Evolutionary conservation across 352 stramenopile species (phyloP).

Genomic region (Phytophthora melonis): DNA sequence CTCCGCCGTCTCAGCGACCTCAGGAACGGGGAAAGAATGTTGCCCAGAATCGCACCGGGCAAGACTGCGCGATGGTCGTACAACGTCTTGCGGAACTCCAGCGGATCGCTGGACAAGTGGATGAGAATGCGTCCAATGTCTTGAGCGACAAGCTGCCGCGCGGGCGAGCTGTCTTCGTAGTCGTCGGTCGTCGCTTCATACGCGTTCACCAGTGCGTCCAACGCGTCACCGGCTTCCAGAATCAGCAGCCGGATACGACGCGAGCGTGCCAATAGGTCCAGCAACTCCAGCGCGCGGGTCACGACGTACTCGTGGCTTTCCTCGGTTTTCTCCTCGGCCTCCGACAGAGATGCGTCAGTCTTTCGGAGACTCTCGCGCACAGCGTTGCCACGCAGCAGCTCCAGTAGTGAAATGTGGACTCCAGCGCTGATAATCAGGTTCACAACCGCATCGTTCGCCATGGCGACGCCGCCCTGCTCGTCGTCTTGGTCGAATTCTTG

Average conservation of each 20-base stretch:
- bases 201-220: constrained; percentile 63
- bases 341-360: constrained; percentile 15
- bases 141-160: constrained; percentile 52
- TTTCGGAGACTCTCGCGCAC: constrained; percentile 34
- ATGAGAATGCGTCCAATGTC: constrained; percentile 70
- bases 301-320: constrained; percentile 42
- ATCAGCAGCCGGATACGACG: constrained; percentile 77
- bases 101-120: constrained; percentile 72
- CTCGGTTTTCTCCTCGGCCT: constrained; percentile 31
- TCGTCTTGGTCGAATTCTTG: constrained; percentile 38
- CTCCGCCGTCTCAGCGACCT: constrained; percentile 70
- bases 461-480: constrained; percentile 45
- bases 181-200: constrained; percentile 58
- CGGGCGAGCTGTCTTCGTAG: constrained; percentile 45
- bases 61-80: constrained; percentile 74
- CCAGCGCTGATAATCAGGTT: constrained; percentile 76
- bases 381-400: constrained; percentile 58
- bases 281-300: constrained; percentile 52
- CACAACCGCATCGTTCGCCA: constrained; percentile 65
- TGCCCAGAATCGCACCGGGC: constrained; percentile 64
- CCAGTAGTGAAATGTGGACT: constrained; percentile 73
- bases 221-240: constrained; percentile 61
- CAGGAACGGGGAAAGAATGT: constrained; percentile 64
- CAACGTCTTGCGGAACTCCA: constrained; percentile 84
- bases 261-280: constrained; percentile 64